These are phyloP conservation scores for Tuber melanosporum DNA, from an alignment of 495 filamentous ascomycete genomes.

Conservation along the genomic window DNA sequence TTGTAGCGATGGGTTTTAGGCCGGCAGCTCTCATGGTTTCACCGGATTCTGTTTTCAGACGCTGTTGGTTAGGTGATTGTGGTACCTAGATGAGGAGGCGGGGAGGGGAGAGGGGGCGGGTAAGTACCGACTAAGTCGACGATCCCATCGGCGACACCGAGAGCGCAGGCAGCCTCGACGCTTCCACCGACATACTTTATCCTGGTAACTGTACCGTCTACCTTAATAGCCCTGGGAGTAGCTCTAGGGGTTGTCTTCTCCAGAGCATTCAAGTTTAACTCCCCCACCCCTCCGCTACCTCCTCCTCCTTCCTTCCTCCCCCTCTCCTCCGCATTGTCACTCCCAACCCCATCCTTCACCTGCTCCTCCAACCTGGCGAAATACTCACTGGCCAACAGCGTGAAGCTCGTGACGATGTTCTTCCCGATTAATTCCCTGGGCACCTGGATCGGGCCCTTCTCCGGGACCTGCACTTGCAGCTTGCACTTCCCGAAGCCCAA, in stretches of 20 bases:
- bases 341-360: conserved; percentile 3
- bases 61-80: not conserved
- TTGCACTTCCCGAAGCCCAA: conserved; percentile 85
- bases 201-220: conserved; percentile 60
- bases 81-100: not conserved
- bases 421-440: conserved; percentile 79
- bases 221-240: conserved; percentile 41
- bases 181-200: conserved; percentile 92
- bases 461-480: conserved; percentile 90
- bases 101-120: not conserved
- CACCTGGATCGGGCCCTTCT: conserved; percentile 64
- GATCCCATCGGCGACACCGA: conserved; percentile 94
- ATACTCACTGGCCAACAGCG: conserved; percentile 68
- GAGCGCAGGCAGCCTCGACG: conserved; percentile 90
- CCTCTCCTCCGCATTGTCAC: conserved; percentile 6
- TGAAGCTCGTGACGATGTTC: conserved; percentile 93
- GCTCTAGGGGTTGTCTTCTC: conserved; percentile 6
- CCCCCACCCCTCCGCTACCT: conserved; percentile 42
- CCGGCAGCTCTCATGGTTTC: conserved; percentile 97
- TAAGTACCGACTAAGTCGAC: conserved; percentile 89
- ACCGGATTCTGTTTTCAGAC: conserved; percentile 68
- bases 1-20: conserved; percentile 91
- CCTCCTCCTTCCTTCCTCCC: conserved; percentile 10
- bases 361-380: conserved; percentile 65
- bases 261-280: conserved; percentile 29